These are phyloP conservation scores for Quercus lobata DNA, from an alignment of 331 rosid species.

Conservation along the genomic window DNA sequence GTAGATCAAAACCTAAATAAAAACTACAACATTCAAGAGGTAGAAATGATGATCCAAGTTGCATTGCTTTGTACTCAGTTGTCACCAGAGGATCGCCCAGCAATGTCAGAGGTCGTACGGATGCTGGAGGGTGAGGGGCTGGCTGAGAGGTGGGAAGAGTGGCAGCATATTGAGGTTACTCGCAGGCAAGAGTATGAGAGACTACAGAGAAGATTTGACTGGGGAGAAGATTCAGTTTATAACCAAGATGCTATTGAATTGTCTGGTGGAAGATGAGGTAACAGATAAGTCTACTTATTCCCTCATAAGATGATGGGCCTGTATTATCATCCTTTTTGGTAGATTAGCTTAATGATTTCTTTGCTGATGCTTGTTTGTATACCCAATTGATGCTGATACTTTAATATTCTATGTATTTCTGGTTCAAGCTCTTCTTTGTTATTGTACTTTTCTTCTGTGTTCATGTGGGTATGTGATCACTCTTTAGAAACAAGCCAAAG, in stretches of 20 bases:
- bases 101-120: slow-evolving; percentile 89
- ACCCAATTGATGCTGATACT: neutral
- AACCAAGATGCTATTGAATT: slow-evolving; percentile 85
- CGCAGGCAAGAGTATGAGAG: slow-evolving; percentile 84
- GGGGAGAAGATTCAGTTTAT: slow-evolving; percentile 85
- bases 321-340: slow-evolving; percentile 24
- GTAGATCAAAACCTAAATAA: slow-evolving; percentile 67
- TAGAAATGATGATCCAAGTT: slow-evolving; percentile 86
- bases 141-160: slow-evolving; percentile 96
- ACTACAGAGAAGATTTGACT: slow-evolving; percentile 81
- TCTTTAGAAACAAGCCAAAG: neutral
- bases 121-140: slow-evolving; percentile 98
- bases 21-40: slow-evolving; percentile 61
- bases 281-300: neutral
- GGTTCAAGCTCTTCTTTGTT: neutral
- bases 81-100: slow-evolving; percentile 85
- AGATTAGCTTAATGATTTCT: slow-evolving; percentile 21
- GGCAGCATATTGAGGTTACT: slow-evolving; percentile 85
- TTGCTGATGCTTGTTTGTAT: neutral
- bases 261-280: slow-evolving; percentile 78
- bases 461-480: neutral
- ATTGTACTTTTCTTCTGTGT: neutral
- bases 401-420: neutral
- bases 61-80: slow-evolving; percentile 91
- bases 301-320: neutral